Conservation (phyloP, 768 basidiomycete genomes). For the Leccinum subtestaceum region DNA sequence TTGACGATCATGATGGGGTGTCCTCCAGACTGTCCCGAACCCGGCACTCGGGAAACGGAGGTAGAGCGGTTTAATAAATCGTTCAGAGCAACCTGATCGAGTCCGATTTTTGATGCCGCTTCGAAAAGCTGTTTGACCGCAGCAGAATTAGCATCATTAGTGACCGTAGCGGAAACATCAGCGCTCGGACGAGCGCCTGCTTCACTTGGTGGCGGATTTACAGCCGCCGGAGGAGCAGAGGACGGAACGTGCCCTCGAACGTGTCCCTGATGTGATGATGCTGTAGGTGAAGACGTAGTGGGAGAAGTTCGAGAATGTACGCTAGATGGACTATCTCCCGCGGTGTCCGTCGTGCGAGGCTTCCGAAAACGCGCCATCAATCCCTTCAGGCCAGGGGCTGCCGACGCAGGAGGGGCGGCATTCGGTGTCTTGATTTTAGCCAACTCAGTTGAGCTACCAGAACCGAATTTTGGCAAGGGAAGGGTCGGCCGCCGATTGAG, state of each 20-base stretch:
- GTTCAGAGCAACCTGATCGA: conserved; percentile 69
- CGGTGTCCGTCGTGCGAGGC: conserved; percentile 29
- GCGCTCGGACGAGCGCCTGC: conserved; percentile 20
- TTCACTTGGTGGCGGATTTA: conserved; percentile 12
- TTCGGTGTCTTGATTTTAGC: conserved; percentile 53
- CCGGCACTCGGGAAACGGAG: conserved; percentile 56
- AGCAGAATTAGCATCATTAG: conserved; percentile 39
- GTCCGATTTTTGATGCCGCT: conserved; percentile 71
- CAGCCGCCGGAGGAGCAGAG: conserved; percentile 16
- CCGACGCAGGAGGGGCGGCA: conserved; percentile 65
- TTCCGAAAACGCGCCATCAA: conserved; percentile 77
- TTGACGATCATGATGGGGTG: conserved; percentile 11
- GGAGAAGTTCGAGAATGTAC: conserved; percentile 31
- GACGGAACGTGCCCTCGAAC: conserved; percentile 32
- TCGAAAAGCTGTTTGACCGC: conserved; percentile 73
- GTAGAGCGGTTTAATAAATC: conserved; percentile 71
- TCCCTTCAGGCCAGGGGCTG: conserved; percentile 71
- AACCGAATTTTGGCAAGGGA: conserved; percentile 41
- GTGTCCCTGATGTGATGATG: conserved; percentile 33
- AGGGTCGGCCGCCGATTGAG: conserved; percentile 45
- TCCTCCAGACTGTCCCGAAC: conserved; percentile 37
- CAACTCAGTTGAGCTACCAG: conserved; percentile 45
- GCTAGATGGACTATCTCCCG: conserved; percentile 31
- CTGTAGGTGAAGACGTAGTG: conserved; percentile 35
- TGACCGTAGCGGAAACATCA: conserved; percentile 24